Conservation (phyloP, 1,284 basidiomycete genomes). For the Filobasidium uniguttulatum region DNA sequence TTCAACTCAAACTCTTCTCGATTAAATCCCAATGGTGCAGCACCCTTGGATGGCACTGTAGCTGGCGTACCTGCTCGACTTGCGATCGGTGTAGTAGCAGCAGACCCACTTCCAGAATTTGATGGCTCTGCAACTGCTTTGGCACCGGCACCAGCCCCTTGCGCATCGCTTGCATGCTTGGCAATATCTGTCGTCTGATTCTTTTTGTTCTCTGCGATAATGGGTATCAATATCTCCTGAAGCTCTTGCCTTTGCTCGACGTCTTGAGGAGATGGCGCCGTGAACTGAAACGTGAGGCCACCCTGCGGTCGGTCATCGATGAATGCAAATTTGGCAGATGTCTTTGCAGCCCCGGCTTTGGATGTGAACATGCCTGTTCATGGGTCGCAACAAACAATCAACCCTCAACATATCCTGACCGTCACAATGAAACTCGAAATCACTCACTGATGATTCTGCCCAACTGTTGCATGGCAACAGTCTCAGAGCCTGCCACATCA, state of each 20-base stretch:
- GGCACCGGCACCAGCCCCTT: constrained; percentile 4
- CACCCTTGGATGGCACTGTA: too few species aligned
- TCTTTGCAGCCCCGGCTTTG: constrained; percentile 26
- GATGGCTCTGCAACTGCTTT: constrained; percentile 9
- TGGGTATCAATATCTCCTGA: constrained; percentile 32
- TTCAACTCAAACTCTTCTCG: constrained; percentile 33
- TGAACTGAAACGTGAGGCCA: constrained; percentile 34
- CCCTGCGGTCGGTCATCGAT: constrained; percentile 31
- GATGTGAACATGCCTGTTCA: constrained; percentile 32
- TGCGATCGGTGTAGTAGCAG: constrained; percentile 1
- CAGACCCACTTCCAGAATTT: constrained; percentile 3
- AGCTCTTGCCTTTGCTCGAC: constrained; percentile 26
- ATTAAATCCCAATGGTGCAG: too few species aligned
- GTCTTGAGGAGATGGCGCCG: constrained; percentile 15
- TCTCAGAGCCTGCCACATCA: constrained; percentile 23
- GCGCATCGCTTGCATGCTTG: neutral
- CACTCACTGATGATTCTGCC: constrained; percentile 28
- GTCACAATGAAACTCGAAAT: too few species aligned
- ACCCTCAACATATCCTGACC: neutral
- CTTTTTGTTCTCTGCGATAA: constrained; percentile 28
- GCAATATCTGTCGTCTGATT: neutral
- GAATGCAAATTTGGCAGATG: constrained; percentile 32
- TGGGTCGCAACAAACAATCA: neutral
- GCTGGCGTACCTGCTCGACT: constrained; percentile 5
- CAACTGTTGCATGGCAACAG: constrained; percentile 31